Evolutionary conservation across 441 rosid species (phyloP), one percentile per base, ranked within the genome.

Genomic region (Pelargonium citronellum): DNA sequence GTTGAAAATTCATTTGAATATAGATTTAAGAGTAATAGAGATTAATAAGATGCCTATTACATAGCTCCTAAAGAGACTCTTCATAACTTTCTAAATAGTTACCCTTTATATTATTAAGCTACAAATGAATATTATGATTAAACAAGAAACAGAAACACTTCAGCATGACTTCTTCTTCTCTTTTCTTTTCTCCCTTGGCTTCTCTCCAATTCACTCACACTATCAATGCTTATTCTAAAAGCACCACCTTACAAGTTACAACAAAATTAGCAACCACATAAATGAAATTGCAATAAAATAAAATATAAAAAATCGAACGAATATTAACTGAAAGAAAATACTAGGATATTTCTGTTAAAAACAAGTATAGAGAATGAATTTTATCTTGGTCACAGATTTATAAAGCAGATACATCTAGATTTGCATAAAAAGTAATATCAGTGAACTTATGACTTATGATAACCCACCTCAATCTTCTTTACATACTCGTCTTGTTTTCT

Each of bases 401-500:
- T 13, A 13, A 49, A 10, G 57, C 12, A n/a, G 57, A 11, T 49
- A 49, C 16, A 10, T 2, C 16, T n/a, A 63, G 11, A 12, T 63
- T 63, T 11, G 43, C 34, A 62, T 30, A 22, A 10, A 3, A 30
- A 62, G 13, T 10, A 24, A 30, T 10, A 62, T 47, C 43, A 57
- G 17, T 30, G 47, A 64, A 71, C 60, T 39, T 61, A 76, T 67
- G 49, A 71, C 60, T 39, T 61, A 76, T 67, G 49, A 47, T 58
- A 79, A 81, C 77, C 68, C 67, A 92, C 99, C 98, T 95, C 95
- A 75, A 86, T 76, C 76, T 79, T 85, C 74, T 82, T 85, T 47
- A 88, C 72, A 79, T 91, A 74, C 74, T 95, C 94, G 72, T 92
- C 97, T 74, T 83, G 92, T 77, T 83, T 92, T 84, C 85, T 89